Conservation (phyloP, 768 basidiomycete species). For the Tylopilus sp. region DNA sequence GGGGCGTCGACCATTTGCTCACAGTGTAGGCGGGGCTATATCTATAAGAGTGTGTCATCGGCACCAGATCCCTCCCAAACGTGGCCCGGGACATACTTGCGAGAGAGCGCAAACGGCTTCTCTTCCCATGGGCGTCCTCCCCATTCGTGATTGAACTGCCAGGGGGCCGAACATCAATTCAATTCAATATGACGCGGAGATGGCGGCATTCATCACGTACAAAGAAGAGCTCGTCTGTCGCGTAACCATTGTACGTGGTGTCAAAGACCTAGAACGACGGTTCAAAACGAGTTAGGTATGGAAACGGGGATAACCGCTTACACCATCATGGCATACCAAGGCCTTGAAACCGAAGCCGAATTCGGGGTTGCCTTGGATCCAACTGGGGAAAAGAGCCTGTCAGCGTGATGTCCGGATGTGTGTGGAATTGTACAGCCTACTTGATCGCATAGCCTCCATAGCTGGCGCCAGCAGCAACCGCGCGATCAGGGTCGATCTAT, state of each 20-base stretch:
- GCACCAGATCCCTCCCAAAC: background rate
- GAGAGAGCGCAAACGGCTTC: slow-evolving; percentile 48
- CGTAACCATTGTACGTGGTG: slow-evolving; percentile 73
- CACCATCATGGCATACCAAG: slow-evolving; percentile 89
- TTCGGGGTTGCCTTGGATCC: slow-evolving; percentile 94
- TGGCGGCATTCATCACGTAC: slow-evolving; percentile 42
- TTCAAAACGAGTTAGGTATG: background rate
- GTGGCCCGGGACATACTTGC: slow-evolving; percentile 42
- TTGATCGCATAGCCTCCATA: slow-evolving; percentile 91
- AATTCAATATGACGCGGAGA: background rate
- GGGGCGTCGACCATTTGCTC: slow-evolving; percentile 80
- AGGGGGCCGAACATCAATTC: background rate
- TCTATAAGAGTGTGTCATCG: slow-evolving; percentile 30
- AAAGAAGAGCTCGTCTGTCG: slow-evolving; percentile 91
- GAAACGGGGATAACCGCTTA: slow-evolving; percentile 30
- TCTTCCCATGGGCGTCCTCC: slow-evolving; percentile 77
- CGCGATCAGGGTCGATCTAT: slow-evolving; percentile 67
- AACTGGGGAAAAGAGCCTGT: slow-evolving; percentile 47
- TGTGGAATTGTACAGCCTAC: slow-evolving; percentile 36
- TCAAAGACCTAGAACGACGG: slow-evolving; percentile 62
- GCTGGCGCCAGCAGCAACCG: slow-evolving; percentile 77
- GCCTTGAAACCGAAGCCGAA: slow-evolving; percentile 89
- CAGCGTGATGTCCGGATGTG: background rate
- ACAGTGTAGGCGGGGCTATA: slow-evolving; percentile 83
- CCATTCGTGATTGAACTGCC: slow-evolving; percentile 89